These are phyloP conservation scores for Arachnomyces sp. DNA, from an alignment of 2,329 filamentous ascomycete genomes.

Conservation along the genomic window DNA sequence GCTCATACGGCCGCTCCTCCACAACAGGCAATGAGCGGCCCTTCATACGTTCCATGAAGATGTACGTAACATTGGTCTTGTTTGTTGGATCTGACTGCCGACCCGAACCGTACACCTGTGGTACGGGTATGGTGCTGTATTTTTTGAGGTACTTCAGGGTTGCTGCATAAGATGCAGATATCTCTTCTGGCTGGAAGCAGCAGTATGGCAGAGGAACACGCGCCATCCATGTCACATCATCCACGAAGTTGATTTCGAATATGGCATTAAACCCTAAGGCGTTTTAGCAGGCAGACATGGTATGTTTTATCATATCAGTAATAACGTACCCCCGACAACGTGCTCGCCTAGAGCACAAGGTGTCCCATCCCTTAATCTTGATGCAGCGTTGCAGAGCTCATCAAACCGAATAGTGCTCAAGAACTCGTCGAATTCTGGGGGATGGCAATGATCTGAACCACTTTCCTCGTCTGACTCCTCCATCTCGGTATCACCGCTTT, in stretches of 20 bases:
- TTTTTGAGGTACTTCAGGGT: slow-evolving; percentile 5
- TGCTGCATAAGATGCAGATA: slow-evolving; percentile 4
- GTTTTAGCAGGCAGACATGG: background rate
- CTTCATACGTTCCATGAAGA: slow-evolving; percentile 2
- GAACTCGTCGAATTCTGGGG: slow-evolving; percentile 4
- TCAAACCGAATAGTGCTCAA: slow-evolving; percentile 4
- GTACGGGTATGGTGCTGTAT: slow-evolving; percentile 6
- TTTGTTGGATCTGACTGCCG: slow-evolving; percentile 4
- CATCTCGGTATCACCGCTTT: too few relatives aligned
- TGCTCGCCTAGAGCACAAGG: slow-evolving; percentile 2
- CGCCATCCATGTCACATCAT: slow-evolving; percentile 6
- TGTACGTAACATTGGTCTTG: slow-evolving; percentile 5
- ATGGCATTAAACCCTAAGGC: slow-evolving; percentile 6
- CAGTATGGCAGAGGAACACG: slow-evolving; percentile 7
- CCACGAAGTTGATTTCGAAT: slow-evolving; percentile 4
- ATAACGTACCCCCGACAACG: slow-evolving; percentile 2
- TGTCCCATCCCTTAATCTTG: slow-evolving; percentile 1
- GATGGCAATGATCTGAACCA: too few relatives aligned
- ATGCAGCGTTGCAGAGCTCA: slow-evolving; percentile 4
- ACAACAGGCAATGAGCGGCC: slow-evolving; percentile 3
- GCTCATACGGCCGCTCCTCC: slow-evolving; percentile 1
- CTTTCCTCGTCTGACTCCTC: too few relatives aligned
- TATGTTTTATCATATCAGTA: background rate
- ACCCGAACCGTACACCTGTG: background rate
- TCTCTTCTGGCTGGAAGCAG: slow-evolving; percentile 7